These are phyloP conservation scores for Hordeum vulgare DNA, from an alignment of 176 grass and related monocot genomes.

Conservation along the genomic window DNA sequence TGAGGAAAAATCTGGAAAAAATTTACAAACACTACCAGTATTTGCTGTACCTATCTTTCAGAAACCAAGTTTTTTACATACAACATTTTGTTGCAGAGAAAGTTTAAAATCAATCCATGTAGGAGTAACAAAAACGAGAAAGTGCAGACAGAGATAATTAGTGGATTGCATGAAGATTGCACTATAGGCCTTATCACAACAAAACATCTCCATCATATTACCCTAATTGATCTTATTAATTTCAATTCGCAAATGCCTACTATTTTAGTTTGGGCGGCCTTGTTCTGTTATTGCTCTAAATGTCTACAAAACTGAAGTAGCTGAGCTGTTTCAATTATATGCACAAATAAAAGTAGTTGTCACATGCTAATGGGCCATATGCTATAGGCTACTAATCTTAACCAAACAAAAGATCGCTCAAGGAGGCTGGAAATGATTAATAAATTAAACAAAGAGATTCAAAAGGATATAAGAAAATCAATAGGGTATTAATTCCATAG, in stretches of 20 bases:
- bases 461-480: neutral
- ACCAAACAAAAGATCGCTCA: neutral
- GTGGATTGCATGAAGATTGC: neutral
- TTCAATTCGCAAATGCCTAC: neutral
- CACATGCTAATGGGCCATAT: neutral
- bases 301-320: neutral
- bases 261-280: neutral
- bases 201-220: neutral
- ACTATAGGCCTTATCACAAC: neutral
- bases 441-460: neutral
- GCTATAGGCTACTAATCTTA: neutral
- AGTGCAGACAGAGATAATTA: neutral
- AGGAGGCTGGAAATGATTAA: neutral
- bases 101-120: neutral
- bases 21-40: neutral
- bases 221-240: neutral
- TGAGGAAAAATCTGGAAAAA: neutral
- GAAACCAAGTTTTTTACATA: no score
- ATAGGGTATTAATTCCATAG: neutral
- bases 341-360: neutral
- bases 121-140: neutral
- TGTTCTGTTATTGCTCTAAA: neutral
- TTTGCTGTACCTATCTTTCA: neutral
- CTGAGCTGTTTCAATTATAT: neutral
- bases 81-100: neutral